A percentile compares a stretch with the other conserved stretches of the same genome.
Conservation (phyloP, 805 yeast species). For the Pichia occidentalis region DNA sequence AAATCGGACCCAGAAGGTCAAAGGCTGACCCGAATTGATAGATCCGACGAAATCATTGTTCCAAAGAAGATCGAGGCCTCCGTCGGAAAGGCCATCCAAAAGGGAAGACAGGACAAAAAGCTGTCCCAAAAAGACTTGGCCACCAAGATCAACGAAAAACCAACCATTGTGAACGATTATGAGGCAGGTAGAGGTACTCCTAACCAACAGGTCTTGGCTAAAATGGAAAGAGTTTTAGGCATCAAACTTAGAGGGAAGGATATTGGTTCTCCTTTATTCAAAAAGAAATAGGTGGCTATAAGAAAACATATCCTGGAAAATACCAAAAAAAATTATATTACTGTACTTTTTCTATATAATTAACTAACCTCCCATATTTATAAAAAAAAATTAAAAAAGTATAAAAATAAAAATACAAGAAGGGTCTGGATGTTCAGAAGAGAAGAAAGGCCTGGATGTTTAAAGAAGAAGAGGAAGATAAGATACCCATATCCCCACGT, state of each 20-base stretch:
- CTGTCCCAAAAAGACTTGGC: conserved; percentile 95
- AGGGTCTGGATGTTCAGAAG: no score
- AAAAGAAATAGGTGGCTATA: conserved; percentile 37
- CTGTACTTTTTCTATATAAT: no score
- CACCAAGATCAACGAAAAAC: conserved; percentile 91
- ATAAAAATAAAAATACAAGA: no score
- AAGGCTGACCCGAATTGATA: conserved; percentile 86
- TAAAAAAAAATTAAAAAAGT: no score
- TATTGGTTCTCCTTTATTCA: conserved; percentile 81
- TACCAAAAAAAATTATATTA: no score
- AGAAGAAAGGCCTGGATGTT: no score
- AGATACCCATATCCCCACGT: no score
- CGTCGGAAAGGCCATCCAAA: conserved; percentile 83
- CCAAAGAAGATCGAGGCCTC: conserved; percentile 78
- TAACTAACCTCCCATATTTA: no score
- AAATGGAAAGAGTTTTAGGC: conserved; percentile 90
- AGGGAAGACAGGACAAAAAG: conserved; percentile 82
- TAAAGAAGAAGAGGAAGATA: no score
- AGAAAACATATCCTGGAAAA: no score
- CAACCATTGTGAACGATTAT: conserved; percentile 89
- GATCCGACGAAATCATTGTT: conserved; percentile 87
- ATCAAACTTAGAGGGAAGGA: conserved; percentile 93
- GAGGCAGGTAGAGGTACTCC: conserved; percentile 97
- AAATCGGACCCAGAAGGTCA: conserved; percentile 84
- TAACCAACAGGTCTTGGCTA: conserved; percentile 88